Base-by-base conservation (phyloP, 2,329 filamentous ascomycete species). In the Phyllosticta paracitricarpa region DNA sequence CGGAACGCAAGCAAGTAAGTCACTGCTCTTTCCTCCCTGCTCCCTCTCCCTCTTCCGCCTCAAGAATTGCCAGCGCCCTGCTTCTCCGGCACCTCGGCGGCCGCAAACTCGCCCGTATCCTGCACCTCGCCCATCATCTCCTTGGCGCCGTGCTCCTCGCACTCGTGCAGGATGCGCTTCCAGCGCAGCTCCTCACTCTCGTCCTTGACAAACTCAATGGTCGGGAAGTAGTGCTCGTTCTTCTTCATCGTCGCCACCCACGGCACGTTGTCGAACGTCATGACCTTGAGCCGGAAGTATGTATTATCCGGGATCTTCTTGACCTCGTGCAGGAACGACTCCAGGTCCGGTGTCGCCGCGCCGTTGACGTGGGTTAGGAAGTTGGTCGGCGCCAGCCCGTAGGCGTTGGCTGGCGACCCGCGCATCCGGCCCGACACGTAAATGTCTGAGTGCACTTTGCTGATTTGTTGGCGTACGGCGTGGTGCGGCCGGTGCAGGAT, bases 221-320 rank as follows among this genome's bases (percentile, higher is more conserved):
- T 87, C 2, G 84, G 84, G 76, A 87, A 87, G 73, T 99, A 99
- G 75, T 99, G 94, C 72, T 99, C 93, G 68, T 97, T 97, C 83
- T 97, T 97, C 85, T 99, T 99, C 89, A 99, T 96, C 8, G 94
- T 99, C 51, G 95, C 90, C n/a, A 99, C 91, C 91, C 94, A 99
- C 3, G 93, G 93, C 9, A 99, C 91, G 69, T 95, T 96, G 74
- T 99, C 94, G 70, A 99, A 99, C 0, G 94, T 97, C 73, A 97
- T 91, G n/a, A 94, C 91, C 73, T 93, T 92, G 59, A 99, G 81
- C 19, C 94, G 87, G 85, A 99, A 99, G 76, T 99, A 99, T 1
- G 91, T 96, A 71, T 99, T 99, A 69, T 99, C 91, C 0, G 90
- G 89, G 68, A 99, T 97, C 74, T 89, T 87, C 67, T 88, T 84